A percentile compares a stretch with the other conserved stretches of the same genome.
These are phyloP conservation scores for Vinca major DNA, from an alignment of 305 asterid species.

Conservation along the genomic window DNA sequence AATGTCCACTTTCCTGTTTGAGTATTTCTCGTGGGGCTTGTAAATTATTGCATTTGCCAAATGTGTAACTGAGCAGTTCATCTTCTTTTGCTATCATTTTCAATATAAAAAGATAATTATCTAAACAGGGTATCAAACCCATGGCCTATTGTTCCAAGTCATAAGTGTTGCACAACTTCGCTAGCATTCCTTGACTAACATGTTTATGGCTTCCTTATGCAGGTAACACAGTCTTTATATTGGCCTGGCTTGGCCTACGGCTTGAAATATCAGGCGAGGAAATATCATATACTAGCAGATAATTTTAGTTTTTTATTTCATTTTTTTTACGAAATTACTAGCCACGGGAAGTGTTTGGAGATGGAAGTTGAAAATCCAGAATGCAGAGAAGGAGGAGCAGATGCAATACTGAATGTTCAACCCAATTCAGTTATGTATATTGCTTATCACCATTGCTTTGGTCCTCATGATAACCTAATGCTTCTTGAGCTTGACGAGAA, in stretches of 20 bases:
- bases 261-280: neutral
- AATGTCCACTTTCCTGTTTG: no score
- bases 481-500: constrained; percentile 82
- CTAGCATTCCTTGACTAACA: neutral
- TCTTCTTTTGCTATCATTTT: neutral
- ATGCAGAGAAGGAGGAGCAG: constrained; percentile 48
- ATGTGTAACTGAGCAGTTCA: neutral
- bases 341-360: constrained; percentile 23
- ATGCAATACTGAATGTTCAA: constrained; percentile 51
- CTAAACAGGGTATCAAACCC: no score
- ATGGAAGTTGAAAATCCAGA: constrained; percentile 22
- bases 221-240: neutral
- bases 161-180: no score
- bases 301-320: no score
- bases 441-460: constrained; percentile 59
- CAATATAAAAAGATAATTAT: no score
- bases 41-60: neutral
- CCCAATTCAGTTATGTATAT: constrained; percentile 55
- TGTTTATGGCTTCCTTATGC: neutral
- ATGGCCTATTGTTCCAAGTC: no score
- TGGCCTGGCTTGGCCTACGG: neutral
- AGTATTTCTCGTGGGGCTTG: neutral
- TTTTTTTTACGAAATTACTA: neutral
- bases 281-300: neutral
- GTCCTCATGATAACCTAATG: constrained; percentile 58